phyloP scores from a whole-genome alignment of 2,329 filamentous ascomycete species.

The Daldinia sp. region DNA sequence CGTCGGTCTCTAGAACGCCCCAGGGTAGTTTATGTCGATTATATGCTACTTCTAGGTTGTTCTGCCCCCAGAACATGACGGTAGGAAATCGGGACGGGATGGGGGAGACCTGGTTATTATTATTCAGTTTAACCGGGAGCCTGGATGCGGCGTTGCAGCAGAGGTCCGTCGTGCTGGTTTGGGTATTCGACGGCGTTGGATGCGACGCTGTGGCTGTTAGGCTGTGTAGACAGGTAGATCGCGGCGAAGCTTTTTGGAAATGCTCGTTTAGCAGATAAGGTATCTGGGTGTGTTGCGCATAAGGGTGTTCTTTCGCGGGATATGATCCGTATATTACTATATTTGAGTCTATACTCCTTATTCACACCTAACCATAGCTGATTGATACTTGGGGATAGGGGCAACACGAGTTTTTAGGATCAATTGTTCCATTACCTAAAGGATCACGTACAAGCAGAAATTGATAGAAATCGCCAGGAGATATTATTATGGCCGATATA shows the following conservation, averaged over 20 bases:
- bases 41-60: background rate
- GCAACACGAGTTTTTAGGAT: too few species aligned
- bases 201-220: slow-evolving; percentile 8
- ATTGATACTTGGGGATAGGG: too few species aligned
- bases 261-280: slow-evolving; percentile 6
- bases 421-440: too few species aligned
- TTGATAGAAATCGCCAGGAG: background rate
- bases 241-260: background rate
- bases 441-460: too few species aligned
- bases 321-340: too few species aligned
- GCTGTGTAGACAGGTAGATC: background rate
- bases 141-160: slow-evolving; percentile 13
- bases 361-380: too few species aligned
- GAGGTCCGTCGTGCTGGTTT: background rate
- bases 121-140: slow-evolving; percentile 32
- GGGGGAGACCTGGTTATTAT: too few species aligned
- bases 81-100: too few species aligned
- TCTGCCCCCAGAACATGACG: too few species aligned
- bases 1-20: background rate
- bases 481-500: slow-evolving; percentile 2
- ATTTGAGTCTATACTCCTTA: too few species aligned
- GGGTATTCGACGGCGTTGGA: background rate
- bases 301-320: background rate
- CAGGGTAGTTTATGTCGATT: background rate
- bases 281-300: background rate